phyloP scores from a whole-genome alignment of 2,329 filamentous ascomycete species.

The Colletotrichum acutatum region DNA sequence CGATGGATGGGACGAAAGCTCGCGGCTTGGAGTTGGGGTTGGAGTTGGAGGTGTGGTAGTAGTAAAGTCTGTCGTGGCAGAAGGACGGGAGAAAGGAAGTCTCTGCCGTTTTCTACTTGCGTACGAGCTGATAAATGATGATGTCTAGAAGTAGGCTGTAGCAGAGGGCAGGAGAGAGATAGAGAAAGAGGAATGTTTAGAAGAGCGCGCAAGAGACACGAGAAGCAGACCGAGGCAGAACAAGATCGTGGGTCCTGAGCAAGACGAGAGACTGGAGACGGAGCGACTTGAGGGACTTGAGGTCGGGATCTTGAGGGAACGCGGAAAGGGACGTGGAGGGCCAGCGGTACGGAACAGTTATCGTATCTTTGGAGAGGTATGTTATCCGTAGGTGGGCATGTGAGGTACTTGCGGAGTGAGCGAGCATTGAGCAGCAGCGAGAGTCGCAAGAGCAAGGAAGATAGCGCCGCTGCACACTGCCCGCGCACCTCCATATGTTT shows the following conservation, averaged over 20 bases:
- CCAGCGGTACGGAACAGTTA: not conserved
- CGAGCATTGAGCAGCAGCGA: not conserved
- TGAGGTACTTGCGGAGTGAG: not conserved
- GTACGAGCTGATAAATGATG: not conserved
- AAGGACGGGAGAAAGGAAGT: not conserved
- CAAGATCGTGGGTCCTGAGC: slow-evolving; percentile 20
- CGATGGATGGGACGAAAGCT: slow-evolving; percentile 26
- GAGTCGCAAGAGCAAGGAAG: not conserved
- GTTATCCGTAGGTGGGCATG: not conserved
- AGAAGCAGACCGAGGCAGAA: slow-evolving; percentile 11
- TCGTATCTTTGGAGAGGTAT: not conserved
- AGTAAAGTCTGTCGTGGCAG: not conserved
- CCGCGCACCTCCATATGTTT: not conserved
- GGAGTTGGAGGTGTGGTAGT: not conserved
- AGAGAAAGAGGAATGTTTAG: not conserved
- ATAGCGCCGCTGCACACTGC: not conserved
- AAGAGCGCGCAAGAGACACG: not conserved
- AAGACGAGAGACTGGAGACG: not conserved
- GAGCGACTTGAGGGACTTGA: not conserved
- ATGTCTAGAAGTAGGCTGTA: not conserved
- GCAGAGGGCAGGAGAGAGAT: not conserved
- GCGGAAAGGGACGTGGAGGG: not conserved
- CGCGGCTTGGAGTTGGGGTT: not conserved
- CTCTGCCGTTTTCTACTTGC: not conserved
- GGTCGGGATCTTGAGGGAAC: not conserved